Percentiles rank a stretch among this genome's conserved stretches.
phyloP scores from a whole-genome alignment of 1,284 basidiomycete species.

The Irpex sp. region DNA sequence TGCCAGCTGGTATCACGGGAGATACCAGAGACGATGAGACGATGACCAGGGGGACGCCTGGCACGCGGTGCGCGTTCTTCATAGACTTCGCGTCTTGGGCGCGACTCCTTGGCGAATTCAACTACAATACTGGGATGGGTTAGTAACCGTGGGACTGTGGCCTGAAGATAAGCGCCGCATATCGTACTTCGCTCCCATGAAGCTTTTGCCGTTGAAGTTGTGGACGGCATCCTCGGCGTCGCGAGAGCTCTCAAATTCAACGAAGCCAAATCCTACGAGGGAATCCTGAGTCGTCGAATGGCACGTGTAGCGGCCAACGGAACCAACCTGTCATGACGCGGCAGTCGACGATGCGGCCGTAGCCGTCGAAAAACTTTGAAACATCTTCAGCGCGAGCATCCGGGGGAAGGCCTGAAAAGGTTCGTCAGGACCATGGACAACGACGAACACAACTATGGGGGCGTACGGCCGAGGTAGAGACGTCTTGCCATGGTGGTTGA shows the following conservation, averaged over 20 bases:
- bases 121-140: conserved; percentile 70
- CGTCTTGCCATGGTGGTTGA: conserved; percentile 71
- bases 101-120: conserved; percentile 87
- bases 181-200: conserved; percentile 82
- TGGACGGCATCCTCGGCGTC: conserved; percentile 91
- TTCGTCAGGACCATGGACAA: neutral
- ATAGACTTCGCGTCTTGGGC: conserved; percentile 75
- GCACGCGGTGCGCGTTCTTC: conserved; percentile 60
- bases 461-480: conserved; percentile 80
- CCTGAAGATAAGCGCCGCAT: neutral
- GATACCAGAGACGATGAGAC: conserved; percentile 82
- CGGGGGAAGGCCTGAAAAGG: conserved; percentile 61
- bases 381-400: conserved; percentile 80
- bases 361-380: conserved; percentile 81
- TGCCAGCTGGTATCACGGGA: conserved; percentile 96
- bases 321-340: conserved; percentile 87
- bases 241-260: conserved; percentile 88
- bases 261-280: conserved; percentile 80
- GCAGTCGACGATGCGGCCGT: conserved; percentile 85
- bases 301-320: neutral
- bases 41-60: conserved; percentile 76
- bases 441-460: conserved; percentile 5
- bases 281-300: neutral
- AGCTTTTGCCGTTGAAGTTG: conserved; percentile 82
- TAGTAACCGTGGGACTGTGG: neutral